Evolutionary conservation across 2,329 filamentous ascomycete species (phyloP).

Genomic region (Neonectria hederae): DNA sequence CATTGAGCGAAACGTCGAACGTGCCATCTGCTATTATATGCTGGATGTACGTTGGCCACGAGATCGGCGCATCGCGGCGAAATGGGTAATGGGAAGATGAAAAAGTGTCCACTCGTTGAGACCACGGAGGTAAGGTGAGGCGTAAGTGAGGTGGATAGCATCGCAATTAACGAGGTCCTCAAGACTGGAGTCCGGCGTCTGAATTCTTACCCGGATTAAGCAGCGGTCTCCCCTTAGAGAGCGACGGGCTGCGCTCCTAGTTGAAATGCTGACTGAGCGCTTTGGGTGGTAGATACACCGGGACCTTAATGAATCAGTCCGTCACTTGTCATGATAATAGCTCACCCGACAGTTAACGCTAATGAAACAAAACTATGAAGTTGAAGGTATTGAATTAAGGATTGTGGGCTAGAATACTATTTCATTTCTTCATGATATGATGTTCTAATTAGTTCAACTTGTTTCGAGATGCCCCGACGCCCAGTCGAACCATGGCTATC

Average conservation of each 20-base stretch:
- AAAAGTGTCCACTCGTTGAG: no score
- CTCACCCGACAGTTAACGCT: not conserved
- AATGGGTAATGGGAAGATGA: not conserved
- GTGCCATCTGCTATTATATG: constrained; percentile 7
- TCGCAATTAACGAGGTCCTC: not conserved
- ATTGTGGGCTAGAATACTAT: not conserved
- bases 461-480: constrained; percentile 13
- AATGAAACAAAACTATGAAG: not conserved
- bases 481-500: not conserved
- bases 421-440: constrained; percentile 1
- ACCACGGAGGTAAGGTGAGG: not conserved
- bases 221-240: not conserved
- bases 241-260: not conserved
- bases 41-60: constrained; percentile 1
- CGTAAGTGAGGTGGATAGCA: not conserved
- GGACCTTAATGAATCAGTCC: no score
- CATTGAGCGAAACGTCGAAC: not conserved
- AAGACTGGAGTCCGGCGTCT: no score
- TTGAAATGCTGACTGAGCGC: no score
- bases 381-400: not conserved
- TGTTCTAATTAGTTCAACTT: not conserved
- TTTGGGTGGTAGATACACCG: no score
- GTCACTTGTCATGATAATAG: not conserved
- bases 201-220: not conserved
- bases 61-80: not conserved